These are phyloP conservation scores for Fusarium metavorans DNA, from an alignment of 2,329 filamentous ascomycete species.

Conservation along the genomic window DNA sequence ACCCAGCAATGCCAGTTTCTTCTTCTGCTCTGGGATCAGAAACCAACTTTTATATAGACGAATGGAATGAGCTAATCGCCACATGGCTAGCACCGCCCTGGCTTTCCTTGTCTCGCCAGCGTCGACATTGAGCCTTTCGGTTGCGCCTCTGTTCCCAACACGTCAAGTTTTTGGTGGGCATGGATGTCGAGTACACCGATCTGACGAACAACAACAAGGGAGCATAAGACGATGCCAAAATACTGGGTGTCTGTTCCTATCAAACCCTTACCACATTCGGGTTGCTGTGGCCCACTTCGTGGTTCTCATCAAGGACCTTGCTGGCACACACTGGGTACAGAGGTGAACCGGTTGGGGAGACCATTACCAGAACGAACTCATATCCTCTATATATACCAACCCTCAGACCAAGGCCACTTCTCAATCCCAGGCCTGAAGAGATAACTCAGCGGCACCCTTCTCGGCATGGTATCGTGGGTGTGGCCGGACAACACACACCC, in stretches of 20 bases:
- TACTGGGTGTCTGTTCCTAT: not conserved
- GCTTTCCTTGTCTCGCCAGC: not conserved
- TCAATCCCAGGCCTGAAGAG: too few relatives aligned
- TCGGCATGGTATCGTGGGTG: not conserved
- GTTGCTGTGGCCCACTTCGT: not conserved
- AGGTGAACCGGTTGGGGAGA: not conserved
- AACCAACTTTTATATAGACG: not conserved
- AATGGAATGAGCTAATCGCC: not conserved
- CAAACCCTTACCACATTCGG: too few relatives aligned
- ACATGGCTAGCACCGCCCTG: not conserved
- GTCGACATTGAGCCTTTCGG: not conserved
- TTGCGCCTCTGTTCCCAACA: not conserved
- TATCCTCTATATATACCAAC: not conserved
- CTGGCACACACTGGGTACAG: not conserved
- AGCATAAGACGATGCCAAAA: accelerated
- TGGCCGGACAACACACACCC: not conserved
- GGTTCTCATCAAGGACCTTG: not conserved
- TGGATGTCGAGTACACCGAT: not conserved
- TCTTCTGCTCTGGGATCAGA: not conserved
- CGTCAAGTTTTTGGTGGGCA: not conserved
- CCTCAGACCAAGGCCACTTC: too few relatives aligned
- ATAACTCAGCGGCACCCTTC: too few relatives aligned
- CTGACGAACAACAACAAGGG: not conserved
- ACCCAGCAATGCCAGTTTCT: not conserved
- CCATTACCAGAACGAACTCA: not conserved